A percentile compares a stretch with the other conserved stretches of the same genome.
These are phyloP conservation scores for Acacia concinna DNA, from an alignment of 331 rosid genomes.

Conservation along the genomic window DNA sequence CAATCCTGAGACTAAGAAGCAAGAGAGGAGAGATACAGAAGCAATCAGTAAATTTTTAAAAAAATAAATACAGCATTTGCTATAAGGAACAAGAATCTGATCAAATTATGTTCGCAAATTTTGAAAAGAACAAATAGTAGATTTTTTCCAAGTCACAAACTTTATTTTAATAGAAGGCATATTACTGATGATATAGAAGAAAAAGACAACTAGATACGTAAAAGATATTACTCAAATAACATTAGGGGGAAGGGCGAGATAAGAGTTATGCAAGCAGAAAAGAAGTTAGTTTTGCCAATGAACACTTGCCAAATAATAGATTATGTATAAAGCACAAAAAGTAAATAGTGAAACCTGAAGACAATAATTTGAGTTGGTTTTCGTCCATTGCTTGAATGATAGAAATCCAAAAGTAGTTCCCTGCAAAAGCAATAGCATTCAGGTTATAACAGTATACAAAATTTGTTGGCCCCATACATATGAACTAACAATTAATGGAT, in stretches of 20 bases:
- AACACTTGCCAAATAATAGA: neutral
- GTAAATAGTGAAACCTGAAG: conserved; percentile 66
- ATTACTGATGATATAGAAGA: neutral
- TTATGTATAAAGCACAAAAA: neutral
- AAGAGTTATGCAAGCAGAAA: neutral
- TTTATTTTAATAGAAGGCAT: neutral
- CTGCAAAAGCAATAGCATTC: conserved; percentile 50
- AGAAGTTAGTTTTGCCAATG: conserved; percentile 5
- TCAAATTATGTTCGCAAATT: neutral
- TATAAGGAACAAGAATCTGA: neutral
- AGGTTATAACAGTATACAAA: conserved; percentile 12
- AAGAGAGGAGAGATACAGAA: neutral
- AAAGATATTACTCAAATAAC: neutral
- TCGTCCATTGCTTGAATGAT: conserved; percentile 51
- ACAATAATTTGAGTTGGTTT: conserved; percentile 83
- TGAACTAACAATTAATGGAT: neutral
- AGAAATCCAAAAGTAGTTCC: conserved; percentile 89
- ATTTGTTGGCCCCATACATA: conserved; percentile 16
- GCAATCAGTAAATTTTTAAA: neutral
- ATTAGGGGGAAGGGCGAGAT: too few relatives aligned
- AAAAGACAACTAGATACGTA: neutral
- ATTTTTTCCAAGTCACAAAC: neutral
- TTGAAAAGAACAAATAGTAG: neutral
- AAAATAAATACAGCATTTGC: neutral
- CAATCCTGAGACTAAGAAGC: neutral